A percentile compares a stretch with the other conserved stretches of the same genome.
Evolutionary conservation across 2,329 filamentous ascomycete genomes (phyloP).

Genomic region (Penicillium frequentans): DNA sequence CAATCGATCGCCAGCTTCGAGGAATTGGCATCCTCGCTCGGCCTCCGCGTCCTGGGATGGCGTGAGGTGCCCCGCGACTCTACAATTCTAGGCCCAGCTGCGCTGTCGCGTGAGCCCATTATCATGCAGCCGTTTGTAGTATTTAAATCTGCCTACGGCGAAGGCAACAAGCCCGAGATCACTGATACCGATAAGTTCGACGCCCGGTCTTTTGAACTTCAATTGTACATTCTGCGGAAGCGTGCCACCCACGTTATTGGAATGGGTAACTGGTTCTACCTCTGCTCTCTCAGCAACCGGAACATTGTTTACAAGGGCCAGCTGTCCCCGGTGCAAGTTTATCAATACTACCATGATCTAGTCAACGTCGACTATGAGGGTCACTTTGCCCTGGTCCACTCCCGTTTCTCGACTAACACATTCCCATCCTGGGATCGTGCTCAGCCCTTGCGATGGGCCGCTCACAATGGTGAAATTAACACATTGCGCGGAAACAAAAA

Average conservation of each 20-base stretch:
- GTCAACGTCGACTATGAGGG: slow-evolving; percentile 96
- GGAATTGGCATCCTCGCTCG: slow-evolving; percentile 84
- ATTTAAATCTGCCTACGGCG: slow-evolving; percentile 78
- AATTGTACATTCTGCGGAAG: slow-evolving; percentile 93
- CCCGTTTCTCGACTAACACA: slow-evolving; percentile 96
- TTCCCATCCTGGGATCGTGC: slow-evolving; percentile 98
- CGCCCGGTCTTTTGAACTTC: slow-evolving; percentile 82
- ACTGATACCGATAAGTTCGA: slow-evolving; percentile 81
- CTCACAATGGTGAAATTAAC: slow-evolving; percentile 98
- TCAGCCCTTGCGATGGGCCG: slow-evolving; percentile 92
- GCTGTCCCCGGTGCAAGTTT: slow-evolving; percentile 89
- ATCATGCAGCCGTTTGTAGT: slow-evolving; percentile 97
- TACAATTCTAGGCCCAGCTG: slow-evolving; percentile 86
- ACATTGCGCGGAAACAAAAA: slow-evolving; percentile 98
- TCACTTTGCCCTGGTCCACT: slow-evolving; percentile 95
- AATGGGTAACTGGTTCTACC: slow-evolving; percentile 97
- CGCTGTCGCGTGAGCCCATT: slow-evolving; percentile 88
- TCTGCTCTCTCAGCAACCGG: slow-evolving; percentile 94
- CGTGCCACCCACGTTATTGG: slow-evolving; percentile 92
- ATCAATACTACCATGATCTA: slow-evolving; percentile 96
- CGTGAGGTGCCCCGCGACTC: slow-evolving; percentile 94
- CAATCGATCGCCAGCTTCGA: slow-evolving; percentile 92
- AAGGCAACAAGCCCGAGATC: slow-evolving; percentile 73
- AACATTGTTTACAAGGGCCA: slow-evolving; percentile 99
- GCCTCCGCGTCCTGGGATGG: slow-evolving; percentile 91